These are phyloP conservation scores for Aspergillus spinulosporus DNA, from an alignment of 2,329 filamentous ascomycete species.

Conservation along the genomic window DNA sequence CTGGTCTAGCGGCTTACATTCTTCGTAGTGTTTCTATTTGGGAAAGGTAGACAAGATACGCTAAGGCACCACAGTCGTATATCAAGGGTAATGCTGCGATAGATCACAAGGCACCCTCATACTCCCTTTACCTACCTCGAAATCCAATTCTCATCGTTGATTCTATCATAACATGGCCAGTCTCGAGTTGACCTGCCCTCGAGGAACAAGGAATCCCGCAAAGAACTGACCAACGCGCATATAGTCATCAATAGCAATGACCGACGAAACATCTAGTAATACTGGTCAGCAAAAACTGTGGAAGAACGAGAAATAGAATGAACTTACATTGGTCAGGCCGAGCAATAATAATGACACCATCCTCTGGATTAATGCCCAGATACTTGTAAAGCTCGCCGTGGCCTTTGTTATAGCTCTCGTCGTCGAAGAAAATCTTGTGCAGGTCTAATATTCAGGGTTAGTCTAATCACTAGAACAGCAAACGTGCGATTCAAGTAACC, in stretches of 20 bases:
- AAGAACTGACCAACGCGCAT: conserved; percentile 39
- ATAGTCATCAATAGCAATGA: conserved; percentile 35
- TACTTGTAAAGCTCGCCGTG: conserved; percentile 59
- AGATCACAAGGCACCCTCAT: no score
- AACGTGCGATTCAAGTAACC: conserved; percentile 10
- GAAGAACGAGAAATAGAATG: not conserved
- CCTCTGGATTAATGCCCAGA: conserved; percentile 53
- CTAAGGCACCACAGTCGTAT: no score
- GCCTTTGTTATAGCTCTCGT: conserved; percentile 56
- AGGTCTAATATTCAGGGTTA: conserved; percentile 45
- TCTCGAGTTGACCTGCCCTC: conserved; percentile 6
- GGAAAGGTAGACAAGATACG: no score
- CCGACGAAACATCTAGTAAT: conserved; percentile 42
- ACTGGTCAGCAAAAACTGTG: not conserved
- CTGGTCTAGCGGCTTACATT: no score
- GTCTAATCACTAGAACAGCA: not conserved
- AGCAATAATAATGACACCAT: conserved; percentile 55
- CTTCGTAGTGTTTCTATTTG: no score
- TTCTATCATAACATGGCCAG: not conserved
- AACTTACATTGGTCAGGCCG: conserved; percentile 63
- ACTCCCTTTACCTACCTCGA: no score
- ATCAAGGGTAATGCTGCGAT: no score
- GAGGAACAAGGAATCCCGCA: conserved; percentile 31
- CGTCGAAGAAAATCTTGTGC: conserved; percentile 60
- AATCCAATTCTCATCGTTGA: no score